Evolutionary conservation across 352 stramenopile genomes (phyloP).

Genomic region (Pythium chondricola): DNA sequence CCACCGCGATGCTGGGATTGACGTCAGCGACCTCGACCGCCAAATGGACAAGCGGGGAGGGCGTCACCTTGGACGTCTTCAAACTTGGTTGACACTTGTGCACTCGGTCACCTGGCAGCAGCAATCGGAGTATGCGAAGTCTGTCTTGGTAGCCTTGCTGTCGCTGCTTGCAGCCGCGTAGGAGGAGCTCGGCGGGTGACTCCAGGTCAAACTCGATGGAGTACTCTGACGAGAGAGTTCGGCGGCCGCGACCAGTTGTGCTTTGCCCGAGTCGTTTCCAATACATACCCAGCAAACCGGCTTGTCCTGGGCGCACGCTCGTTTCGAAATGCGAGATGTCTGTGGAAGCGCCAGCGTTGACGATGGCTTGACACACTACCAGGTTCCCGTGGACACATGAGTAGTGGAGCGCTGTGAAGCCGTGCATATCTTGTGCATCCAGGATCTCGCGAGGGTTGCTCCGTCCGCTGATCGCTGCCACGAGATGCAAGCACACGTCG

Average conservation of each 20-base stretch:
- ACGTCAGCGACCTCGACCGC: constrained; percentile 29
- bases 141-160: constrained; percentile 2
- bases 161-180: constrained; percentile 15
- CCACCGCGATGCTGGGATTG: constrained; percentile 47
- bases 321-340: constrained; percentile 27
- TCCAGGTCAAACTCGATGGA: constrained; percentile 19
- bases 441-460: constrained; percentile 13
- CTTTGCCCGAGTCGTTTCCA: constrained; percentile 25
- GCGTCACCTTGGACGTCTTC: constrained; percentile 25
- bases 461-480: constrained; percentile 20
- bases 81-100: not conserved
- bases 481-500: constrained; percentile 21
- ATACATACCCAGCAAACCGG: constrained; percentile 25
- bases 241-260: not conserved
- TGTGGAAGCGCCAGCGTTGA: constrained; percentile 23
- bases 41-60: constrained; percentile 38
- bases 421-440: constrained; percentile 38
- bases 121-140: constrained; percentile 14
- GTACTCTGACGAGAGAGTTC: not conserved
- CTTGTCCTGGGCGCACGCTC: constrained; percentile 4
- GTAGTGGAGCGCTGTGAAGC: constrained; percentile 56
- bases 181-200: constrained; percentile 18
- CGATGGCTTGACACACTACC: constrained; percentile 23
- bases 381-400: constrained; percentile 31
- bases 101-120: not conserved